These are phyloP conservation scores for Pseudocercospora musae DNA, from an alignment of 2,329 filamentous ascomycete species.

Conservation along the genomic window DNA sequence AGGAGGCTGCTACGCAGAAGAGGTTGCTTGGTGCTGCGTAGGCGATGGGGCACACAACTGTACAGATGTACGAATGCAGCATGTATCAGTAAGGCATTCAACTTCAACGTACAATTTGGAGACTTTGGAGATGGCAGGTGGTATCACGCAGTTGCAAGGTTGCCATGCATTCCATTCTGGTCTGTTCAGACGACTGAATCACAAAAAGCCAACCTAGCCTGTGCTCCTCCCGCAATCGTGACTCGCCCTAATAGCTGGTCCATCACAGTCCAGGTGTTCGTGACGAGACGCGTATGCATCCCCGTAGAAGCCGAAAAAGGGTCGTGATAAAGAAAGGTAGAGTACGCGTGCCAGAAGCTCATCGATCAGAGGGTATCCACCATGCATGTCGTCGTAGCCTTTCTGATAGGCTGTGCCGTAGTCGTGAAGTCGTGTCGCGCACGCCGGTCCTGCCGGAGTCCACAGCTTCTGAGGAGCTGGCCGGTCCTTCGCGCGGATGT, in stretches of 20 bases:
- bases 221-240: neutral
- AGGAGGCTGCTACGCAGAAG: slow-evolving; percentile 15
- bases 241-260: neutral
- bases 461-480: slow-evolving; percentile 7
- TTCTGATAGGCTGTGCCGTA: slow-evolving; percentile 8
- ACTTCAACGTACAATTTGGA: neutral
- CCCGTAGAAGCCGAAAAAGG: slow-evolving; percentile 2
- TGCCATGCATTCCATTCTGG: slow-evolving; percentile 1
- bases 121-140: neutral
- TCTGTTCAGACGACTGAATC: slow-evolving; percentile 1
- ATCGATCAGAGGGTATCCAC: slow-evolving; percentile 16
- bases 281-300: neutral
- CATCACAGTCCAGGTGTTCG: neutral
- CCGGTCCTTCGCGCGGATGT: slow-evolving; percentile 8
- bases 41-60: neutral
- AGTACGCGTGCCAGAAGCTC: slow-evolving; percentile 1
- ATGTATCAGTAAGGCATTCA: neutral
- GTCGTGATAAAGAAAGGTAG: slow-evolving; percentile 2
- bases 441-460: slow-evolving; percentile 13
- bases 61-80: neutral
- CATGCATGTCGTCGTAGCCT: slow-evolving; percentile 17
- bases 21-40: slow-evolving; percentile 7
- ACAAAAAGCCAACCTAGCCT: neutral
- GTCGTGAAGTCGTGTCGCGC: slow-evolving; percentile 18
- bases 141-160: neutral